phyloP scores from a whole-genome alignment of 169 alveolate species.

The Plasmodium yoelii region DNA sequence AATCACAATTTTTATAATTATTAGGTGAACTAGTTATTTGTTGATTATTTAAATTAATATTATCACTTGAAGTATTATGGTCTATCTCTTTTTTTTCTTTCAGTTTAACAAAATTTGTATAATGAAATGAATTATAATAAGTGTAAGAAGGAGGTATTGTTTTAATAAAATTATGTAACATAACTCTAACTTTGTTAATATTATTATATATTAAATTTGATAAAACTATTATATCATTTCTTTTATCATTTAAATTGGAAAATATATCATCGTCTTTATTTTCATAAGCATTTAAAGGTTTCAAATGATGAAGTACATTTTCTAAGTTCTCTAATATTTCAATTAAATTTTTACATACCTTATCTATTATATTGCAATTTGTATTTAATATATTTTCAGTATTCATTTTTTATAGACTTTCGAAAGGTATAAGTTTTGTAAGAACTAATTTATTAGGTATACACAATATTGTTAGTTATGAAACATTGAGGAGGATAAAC shows the following conservation, averaged over 20 bases:
- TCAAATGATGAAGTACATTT: constrained; percentile 19
- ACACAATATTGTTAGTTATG: too few species aligned
- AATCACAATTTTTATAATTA: background rate
- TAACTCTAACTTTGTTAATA: constrained; percentile 28
- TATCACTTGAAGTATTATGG: background rate
- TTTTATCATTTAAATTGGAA: constrained; percentile 24
- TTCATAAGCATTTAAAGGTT: constrained; percentile 62
- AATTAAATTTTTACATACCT: constrained; percentile 20
- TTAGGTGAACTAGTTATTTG: constrained; percentile 1
- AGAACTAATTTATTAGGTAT: too few species aligned
- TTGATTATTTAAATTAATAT: background rate
- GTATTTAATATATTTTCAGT: constrained; percentile 15
- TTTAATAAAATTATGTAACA: constrained; percentile 58
- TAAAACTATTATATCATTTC: constrained; percentile 54
- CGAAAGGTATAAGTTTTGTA: background rate
- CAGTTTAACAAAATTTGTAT: constrained; percentile 26
- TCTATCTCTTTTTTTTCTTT: constrained; percentile 36
- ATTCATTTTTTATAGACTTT: constrained; percentile 14
- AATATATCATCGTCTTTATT: constrained; percentile 33
- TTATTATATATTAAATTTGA: constrained; percentile 50
- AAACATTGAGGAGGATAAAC: too few species aligned
- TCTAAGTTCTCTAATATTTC: constrained; percentile 58
- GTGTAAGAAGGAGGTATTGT: constrained; percentile 75
- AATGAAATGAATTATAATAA: constrained; percentile 33
- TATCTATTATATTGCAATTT: constrained; percentile 29